These are phyloP conservation scores for Talaromyces pinophilus DNA, from an alignment of 2,329 filamentous ascomycete species.

Conservation along the genomic window DNA sequence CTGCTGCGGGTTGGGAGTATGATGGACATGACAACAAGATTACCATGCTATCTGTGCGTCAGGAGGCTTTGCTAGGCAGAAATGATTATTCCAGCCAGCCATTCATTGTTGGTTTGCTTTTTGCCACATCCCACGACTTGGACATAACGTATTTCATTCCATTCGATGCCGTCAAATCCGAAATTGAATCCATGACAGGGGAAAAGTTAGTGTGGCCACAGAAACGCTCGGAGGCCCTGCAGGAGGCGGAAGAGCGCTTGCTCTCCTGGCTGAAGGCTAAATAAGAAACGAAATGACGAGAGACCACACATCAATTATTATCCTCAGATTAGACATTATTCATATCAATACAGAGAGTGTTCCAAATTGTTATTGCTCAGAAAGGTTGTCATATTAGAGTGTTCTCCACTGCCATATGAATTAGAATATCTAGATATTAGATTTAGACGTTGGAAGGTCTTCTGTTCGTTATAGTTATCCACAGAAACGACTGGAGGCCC, in stretches of 20 bases:
- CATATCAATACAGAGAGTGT: too few relatives aligned
- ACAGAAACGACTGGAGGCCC: too few relatives aligned
- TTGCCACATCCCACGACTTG: not conserved
- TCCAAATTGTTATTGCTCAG: too few relatives aligned
- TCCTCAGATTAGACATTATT: too few relatives aligned
- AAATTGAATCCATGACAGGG: slow-evolving; percentile 16
- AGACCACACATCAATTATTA: too few relatives aligned
- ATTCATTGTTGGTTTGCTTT: slow-evolving; percentile 13
- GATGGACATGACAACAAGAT: not conserved
- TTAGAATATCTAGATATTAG: too few relatives aligned
- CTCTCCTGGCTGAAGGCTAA: not conserved
- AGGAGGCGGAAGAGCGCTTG: not conserved
- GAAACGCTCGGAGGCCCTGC: not conserved
- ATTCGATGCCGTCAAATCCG: slow-evolving; percentile 8
- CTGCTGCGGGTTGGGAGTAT: not conserved
- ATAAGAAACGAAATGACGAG: too few relatives aligned
- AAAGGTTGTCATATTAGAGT: too few relatives aligned
- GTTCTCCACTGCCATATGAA: too few relatives aligned
- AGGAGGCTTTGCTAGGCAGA: too few relatives aligned
- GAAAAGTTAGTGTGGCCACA: slow-evolving; percentile 14
- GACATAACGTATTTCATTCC: not conserved
- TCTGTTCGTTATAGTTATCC: too few relatives aligned
- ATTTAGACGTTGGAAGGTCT: too few relatives aligned
- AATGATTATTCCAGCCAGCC: not conserved
- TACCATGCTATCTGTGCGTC: not conserved